phyloP scores from a whole-genome alignment of 2,329 filamentous ascomycete species.

The Atkinsonella hypoxylon region DNA sequence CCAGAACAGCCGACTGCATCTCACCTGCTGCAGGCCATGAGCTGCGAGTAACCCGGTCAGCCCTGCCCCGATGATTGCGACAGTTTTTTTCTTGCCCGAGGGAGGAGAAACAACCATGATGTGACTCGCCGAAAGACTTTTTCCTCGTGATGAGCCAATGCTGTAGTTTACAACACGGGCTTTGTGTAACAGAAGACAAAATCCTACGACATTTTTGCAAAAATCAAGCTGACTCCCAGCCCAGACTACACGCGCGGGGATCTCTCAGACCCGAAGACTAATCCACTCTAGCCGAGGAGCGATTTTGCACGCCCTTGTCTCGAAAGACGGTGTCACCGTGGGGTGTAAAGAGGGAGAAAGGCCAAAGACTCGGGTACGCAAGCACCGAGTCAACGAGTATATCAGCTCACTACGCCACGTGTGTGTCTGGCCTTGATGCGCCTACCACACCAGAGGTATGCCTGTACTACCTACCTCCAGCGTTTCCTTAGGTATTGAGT shows the following conservation, averaged over 20 bases:
- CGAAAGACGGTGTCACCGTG: neutral
- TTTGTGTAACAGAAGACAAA: neutral
- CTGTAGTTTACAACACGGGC: neutral
- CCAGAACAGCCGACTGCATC: slow-evolving; percentile 3
- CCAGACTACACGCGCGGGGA: neutral
- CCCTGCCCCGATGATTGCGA: slow-evolving; percentile 26
- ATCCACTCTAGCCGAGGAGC: neutral
- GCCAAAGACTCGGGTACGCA: neutral
- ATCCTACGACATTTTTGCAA: neutral
- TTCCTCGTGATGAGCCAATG: neutral
- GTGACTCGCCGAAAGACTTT: neutral
- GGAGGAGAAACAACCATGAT: neutral
- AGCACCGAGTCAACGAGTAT: neutral
- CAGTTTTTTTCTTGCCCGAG: slow-evolving; percentile 7
- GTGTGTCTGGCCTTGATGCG: neutral
- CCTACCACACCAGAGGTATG: neutral
- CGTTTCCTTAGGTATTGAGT: neutral
- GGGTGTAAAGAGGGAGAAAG: neutral
- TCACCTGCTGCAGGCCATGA: slow-evolving; percentile 24
- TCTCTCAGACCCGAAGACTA: neutral
- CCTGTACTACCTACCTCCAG: neutral
- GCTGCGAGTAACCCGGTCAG: slow-evolving; percentile 25
- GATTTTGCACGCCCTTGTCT: neutral
- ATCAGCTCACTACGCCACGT: slow-evolving; percentile 3
- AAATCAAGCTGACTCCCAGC: neutral